These are phyloP conservation scores for Nicotiana obtusifolia DNA, from an alignment of 257 asterid species.

Conservation along the genomic window DNA sequence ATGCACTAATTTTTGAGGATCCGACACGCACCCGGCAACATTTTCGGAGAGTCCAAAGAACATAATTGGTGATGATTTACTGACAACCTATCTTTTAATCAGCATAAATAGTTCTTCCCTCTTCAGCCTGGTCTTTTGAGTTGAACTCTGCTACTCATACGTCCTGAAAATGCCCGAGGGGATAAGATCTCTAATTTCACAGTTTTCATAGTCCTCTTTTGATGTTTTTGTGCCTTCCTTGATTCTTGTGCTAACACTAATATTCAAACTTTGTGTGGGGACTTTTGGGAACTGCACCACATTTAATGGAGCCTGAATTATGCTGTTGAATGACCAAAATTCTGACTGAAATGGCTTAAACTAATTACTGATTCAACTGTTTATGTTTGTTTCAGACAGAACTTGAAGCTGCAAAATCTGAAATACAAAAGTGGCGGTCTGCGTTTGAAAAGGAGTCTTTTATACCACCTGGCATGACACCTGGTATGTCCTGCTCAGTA, in stretches of 20 bases:
- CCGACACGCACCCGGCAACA: no score
- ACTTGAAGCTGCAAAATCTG: slow-evolving; percentile 78
- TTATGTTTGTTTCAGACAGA: slow-evolving; percentile 42
- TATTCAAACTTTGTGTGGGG: not conserved
- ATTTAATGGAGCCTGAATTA: not conserved
- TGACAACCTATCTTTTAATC: not conserved
- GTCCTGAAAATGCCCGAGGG: not conserved
- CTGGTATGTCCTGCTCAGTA: slow-evolving; percentile 43
- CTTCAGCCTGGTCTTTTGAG: not conserved
- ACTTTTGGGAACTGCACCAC: not conserved
- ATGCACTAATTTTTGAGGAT: no score
- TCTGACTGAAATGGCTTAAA: not conserved
- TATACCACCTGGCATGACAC: slow-evolving; percentile 57
- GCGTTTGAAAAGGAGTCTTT: slow-evolving; percentile 78
- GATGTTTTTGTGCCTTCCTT: not conserved
- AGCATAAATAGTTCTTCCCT: not conserved
- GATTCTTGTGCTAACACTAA: not conserved
- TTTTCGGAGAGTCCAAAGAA: no score
- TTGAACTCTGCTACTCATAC: not conserved
- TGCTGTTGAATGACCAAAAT: not conserved
- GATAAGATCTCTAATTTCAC: not conserved
- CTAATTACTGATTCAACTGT: not conserved
- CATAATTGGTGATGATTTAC: not conserved
- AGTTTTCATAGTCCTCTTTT: not conserved
- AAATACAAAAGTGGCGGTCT: slow-evolving; percentile 87